phyloP scores from a whole-genome alignment of 139 green algal genomes.

The Zygnema cylindricum region DNA sequence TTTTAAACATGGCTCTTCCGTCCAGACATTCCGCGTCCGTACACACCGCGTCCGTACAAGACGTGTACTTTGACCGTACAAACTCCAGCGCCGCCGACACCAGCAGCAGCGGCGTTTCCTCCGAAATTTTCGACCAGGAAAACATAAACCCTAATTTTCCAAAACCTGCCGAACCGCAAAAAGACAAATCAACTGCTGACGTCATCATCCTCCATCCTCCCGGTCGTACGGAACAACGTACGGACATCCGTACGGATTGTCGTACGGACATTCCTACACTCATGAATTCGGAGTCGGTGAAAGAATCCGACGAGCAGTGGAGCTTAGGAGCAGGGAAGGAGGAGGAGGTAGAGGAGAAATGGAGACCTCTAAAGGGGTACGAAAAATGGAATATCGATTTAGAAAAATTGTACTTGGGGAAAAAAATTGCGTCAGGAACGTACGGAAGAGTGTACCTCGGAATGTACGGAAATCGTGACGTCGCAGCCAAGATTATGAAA shows the following conservation, averaged over 20 bases:
- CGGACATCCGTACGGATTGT: too few relatives aligned
- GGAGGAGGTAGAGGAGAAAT: neutral
- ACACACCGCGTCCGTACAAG: neutral
- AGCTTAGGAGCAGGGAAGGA: neutral
- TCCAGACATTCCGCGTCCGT: neutral
- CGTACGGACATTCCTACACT: too few relatives aligned
- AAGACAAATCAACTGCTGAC: too few relatives aligned
- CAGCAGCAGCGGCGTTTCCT: too few relatives aligned
- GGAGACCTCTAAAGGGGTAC: constrained; percentile 19
- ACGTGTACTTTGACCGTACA: neutral
- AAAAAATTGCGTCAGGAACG: constrained; percentile 27
- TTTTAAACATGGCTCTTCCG: neutral
- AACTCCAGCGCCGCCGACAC: too few relatives aligned
- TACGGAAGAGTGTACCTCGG: constrained; percentile 37
- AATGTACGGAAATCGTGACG: constrained; percentile 6
- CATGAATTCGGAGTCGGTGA: neutral
- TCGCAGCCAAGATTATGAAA: constrained; percentile 49
- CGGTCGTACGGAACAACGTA: too few relatives aligned
- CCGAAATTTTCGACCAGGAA: too few relatives aligned
- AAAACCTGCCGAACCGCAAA: neutral
- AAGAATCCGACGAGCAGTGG: neutral
- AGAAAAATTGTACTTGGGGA: constrained; percentile 28
- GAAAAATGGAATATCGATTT: constrained; percentile 28
- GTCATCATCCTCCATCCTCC: too few relatives aligned
- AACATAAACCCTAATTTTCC: too few relatives aligned